Conservation (phyloP, 1,284 basidiomycete genomes). For the Tremellales sp. region DNA sequence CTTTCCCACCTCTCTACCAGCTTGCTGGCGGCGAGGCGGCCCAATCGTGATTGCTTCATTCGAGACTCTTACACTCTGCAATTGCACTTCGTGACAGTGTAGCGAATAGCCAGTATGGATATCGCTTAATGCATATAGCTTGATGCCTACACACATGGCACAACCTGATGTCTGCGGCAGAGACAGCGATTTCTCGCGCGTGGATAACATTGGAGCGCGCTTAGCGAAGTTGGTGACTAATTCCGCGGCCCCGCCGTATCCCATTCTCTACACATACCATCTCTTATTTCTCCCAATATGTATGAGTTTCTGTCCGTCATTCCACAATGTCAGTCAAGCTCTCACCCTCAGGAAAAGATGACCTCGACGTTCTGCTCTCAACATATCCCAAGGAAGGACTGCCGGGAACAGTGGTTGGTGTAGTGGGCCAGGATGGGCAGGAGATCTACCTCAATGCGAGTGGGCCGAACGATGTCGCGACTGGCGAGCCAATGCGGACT, state of each 20-base stretch:
- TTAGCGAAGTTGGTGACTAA: too few relatives aligned
- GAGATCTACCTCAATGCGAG: conserved; percentile 8
- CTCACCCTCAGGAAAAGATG: conserved; percentile 3
- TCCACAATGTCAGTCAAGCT: conserved; percentile 11
- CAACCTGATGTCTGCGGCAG: too few relatives aligned
- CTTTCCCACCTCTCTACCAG: conserved; percentile 9
- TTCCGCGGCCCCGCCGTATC: too few relatives aligned
- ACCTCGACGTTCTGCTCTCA: conserved; percentile 10
- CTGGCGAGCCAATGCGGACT: conserved; percentile 8
- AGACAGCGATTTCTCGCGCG: too few relatives aligned
- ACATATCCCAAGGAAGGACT: conserved; percentile 4
- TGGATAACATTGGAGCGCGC: too few relatives aligned
- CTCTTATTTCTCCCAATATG: too few relatives aligned
- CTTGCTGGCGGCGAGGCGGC: conserved; percentile 2
- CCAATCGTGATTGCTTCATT: neutral
- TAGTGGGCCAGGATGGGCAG: conserved; percentile 10
- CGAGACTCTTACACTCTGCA: neutral
- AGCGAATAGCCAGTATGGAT: too few relatives aligned
- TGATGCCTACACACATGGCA: too few relatives aligned
- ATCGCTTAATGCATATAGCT: too few relatives aligned
- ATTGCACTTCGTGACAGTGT: too few relatives aligned
- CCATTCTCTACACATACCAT: too few relatives aligned
- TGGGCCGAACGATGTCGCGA: conserved; percentile 10
- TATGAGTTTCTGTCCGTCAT: too few relatives aligned
- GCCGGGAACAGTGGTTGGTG: conserved; percentile 10